These are phyloP conservation scores for Sideroxylon spinosum DNA, from an alignment of 179 eudicot genomes.

Conservation along the genomic window DNA sequence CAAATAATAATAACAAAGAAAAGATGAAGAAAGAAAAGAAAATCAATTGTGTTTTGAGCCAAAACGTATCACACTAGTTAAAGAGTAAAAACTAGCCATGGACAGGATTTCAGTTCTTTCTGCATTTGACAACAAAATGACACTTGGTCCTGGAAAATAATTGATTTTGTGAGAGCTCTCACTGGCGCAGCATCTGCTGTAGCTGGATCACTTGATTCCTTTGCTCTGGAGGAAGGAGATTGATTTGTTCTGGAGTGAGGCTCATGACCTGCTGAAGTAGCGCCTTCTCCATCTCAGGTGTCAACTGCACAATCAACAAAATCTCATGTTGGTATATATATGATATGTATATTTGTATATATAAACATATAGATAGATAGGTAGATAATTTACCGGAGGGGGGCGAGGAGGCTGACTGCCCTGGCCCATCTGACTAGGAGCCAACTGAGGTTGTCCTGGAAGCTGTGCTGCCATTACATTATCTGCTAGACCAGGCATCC, in stretches of 20 bases:
- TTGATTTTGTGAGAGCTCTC: conserved; percentile 7
- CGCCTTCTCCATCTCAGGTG: conserved; percentile 77
- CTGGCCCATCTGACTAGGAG: conserved; percentile 45
- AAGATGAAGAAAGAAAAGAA: neutral
- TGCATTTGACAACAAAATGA: neutral
- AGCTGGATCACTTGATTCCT: conserved; percentile 84
- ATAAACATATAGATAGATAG: too few relatives aligned
- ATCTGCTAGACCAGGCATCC: conserved; percentile 59
- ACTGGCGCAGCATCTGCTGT: conserved; percentile 85
- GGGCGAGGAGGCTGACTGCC: conserved; percentile 71
- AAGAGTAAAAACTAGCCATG: neutral
- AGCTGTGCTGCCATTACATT: conserved; percentile 38
- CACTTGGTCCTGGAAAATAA: neutral
- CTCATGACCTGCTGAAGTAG: conserved; percentile 90
- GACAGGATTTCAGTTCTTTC: neutral
- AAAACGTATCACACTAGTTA: too few relatives aligned
- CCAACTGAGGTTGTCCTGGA: conserved; percentile 41
- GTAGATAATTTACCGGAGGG: conserved; percentile 39
- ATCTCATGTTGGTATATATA: neutral
- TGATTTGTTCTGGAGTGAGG: conserved; percentile 82
- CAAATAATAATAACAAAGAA: neutral
- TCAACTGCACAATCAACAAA: conserved; percentile 42
- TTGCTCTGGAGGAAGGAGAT: conserved; percentile 76
- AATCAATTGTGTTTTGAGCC: too few relatives aligned
- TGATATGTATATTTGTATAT: too few relatives aligned